Evolutionary conservation across 2,329 filamentous ascomycete species (phyloP), one percentile per base, ranked within the genome.

Genomic region (Ceratocystis diversiconidia): DNA sequence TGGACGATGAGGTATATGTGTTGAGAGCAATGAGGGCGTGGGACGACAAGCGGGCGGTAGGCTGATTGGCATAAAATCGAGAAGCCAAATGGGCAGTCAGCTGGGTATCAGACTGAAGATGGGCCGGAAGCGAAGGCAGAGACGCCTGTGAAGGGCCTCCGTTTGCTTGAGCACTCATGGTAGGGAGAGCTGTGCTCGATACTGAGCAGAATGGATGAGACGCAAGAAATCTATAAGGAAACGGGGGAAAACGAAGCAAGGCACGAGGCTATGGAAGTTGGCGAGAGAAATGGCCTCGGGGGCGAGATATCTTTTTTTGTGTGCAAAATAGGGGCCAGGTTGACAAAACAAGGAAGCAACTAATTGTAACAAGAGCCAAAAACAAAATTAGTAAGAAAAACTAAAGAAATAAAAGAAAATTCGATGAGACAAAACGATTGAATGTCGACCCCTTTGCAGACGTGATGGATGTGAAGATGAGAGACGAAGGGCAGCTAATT

Each of bases 1-100:
- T 92, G 65, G 87, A 82, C 0, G 92, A 92, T 10, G 90, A 89
- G 10, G 90, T 92, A 75, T 95, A 97, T 22, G 92, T 99, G 78
- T 99, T 99, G 69, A 99, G 80, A 63, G 89, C 88, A 72, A 99
- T 87, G 70, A 97, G 82, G 61, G 88, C 94, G 73, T 97, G 92
- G 0, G 91, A 95, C 0, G 92, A 96, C 19, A 99, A 84, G 61
- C 85, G 85, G 64, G 94, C 90, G 0, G 92, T 95, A 8, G 94
- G 91, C 67, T 94, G 79, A 64, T 89, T 88, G 64, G 95, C 88
- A 77, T 99, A 94, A 75, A 96, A 99, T 64, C 92, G 90, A 74
- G 84, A 90, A 71, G 89, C 90, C 68, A 94, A 82, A 75, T 92
- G 89, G 63, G 87, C 87, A 2, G 89, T 94, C 70, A 92, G 79